Conservation (phyloP, 2,329 filamentous ascomycete genomes). For the Fusarium abutilonis region DNA sequence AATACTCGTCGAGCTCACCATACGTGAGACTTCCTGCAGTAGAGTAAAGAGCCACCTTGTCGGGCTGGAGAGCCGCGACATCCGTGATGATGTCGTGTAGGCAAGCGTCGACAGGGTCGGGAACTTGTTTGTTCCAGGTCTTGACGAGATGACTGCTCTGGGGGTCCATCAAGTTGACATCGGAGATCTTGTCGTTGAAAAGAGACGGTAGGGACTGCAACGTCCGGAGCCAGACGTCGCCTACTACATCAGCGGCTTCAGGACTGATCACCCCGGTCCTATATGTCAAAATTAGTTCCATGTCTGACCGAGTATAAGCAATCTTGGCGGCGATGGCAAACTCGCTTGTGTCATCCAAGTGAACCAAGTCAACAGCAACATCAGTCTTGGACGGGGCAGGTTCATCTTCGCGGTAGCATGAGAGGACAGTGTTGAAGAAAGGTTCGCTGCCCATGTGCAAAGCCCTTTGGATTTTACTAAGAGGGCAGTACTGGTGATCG, state of each 20-base stretch:
- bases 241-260: slow-evolving; percentile 3
- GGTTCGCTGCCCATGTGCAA: slow-evolving; percentile 8
- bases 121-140: slow-evolving; percentile 12
- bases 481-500: slow-evolving; percentile 6
- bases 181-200: slow-evolving; percentile 4
- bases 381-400: neutral
- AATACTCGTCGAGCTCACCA: slow-evolving; percentile 1
- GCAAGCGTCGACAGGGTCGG: neutral
- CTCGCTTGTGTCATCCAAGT: slow-evolving; percentile 14
- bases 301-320: slow-evolving; percentile 4
- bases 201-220: slow-evolving; percentile 7
- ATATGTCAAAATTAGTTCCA: slow-evolving; percentile 9
- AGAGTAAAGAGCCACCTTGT: slow-evolving; percentile 3
- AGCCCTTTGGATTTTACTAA: slow-evolving; percentile 3
- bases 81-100: slow-evolving; percentile 1
- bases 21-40: slow-evolving; percentile 6
- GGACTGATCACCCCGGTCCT: neutral
- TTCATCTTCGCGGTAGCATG: slow-evolving; percentile 9
- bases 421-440: slow-evolving; percentile 10
- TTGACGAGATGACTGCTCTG: neutral
- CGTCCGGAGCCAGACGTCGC: slow-evolving; percentile 5
- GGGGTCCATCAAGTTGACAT: slow-evolving; percentile 6
- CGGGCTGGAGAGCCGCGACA: neutral
- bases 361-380: slow-evolving; percentile 7
- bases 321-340: slow-evolving; percentile 7